Percentiles rank a stretch among this genome's conserved stretches.
Evolutionary conservation across 1,284 basidiomycete species (phyloP).

Genomic region (Anthracocystis setariae): DNA sequence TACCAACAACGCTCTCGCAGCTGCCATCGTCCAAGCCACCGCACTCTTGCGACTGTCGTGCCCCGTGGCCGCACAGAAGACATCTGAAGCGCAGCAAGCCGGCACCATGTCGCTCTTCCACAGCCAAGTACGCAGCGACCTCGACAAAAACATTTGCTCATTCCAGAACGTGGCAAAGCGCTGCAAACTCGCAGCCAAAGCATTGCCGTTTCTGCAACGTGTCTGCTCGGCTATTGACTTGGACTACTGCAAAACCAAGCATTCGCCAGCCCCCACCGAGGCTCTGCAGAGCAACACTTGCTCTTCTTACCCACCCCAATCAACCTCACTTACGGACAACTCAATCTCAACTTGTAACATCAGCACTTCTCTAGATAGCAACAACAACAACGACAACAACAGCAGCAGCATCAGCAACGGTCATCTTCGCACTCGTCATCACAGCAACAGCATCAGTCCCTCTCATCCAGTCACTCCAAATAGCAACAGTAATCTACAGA

Average conservation of each 20-base stretch:
- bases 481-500: conserved; percentile 2
- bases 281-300: conserved; percentile 4
- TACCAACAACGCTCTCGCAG: conserved; percentile 35
- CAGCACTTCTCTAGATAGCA: conserved; percentile 1
- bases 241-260: conserved; percentile 14
- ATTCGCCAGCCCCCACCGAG: neutral
- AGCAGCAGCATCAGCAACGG: neutral
- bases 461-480: conserved; percentile 1
- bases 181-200: conserved; percentile 34
- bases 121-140: conserved; percentile 21
- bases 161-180: conserved; percentile 35
- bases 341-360: conserved; percentile 10
- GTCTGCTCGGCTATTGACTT: conserved; percentile 25
- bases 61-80: neutral
- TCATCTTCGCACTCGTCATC: neutral
- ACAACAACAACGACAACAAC: conserved; percentile 14
- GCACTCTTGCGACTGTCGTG: conserved; percentile 24
- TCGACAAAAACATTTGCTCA: conserved; percentile 34
- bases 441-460: conserved; percentile 1
- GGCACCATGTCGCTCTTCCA: conserved; percentile 14
- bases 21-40: conserved; percentile 38
- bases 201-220: conserved; percentile 32
- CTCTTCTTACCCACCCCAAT: neutral
- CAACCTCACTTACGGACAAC: neutral
- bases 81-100: neutral